A percentile compares a stretch with the other conserved stretches of the same genome.
These are phyloP conservation scores for Penicillium psychrosexuale DNA, from an alignment of 2,329 filamentous ascomycete species.

Conservation along the genomic window DNA sequence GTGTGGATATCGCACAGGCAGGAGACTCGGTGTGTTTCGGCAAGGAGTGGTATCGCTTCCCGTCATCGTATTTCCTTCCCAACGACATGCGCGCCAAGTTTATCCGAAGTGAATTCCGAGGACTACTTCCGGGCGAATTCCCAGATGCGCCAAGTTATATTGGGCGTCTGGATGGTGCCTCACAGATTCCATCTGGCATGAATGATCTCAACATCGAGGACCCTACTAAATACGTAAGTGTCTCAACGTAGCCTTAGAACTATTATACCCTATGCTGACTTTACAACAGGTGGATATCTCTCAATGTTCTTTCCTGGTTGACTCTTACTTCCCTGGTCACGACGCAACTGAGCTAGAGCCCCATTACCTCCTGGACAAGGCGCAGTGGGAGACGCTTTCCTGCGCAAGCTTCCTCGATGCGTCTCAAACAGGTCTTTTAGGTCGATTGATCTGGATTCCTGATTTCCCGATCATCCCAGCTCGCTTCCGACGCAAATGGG, in stretches of 20 bases:
- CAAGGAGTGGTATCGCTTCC: constrained; percentile 98
- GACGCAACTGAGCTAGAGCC: constrained; percentile 68
- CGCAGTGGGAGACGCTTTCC: constrained; percentile 73
- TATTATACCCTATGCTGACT: constrained; percentile 7
- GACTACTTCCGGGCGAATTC: constrained; percentile 87
- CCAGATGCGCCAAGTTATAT: constrained; percentile 67
- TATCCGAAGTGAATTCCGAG: constrained; percentile 82
- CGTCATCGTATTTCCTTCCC: constrained; percentile 87
- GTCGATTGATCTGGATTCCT: constrained; percentile 79
- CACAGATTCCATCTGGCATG: constrained; percentile 76
- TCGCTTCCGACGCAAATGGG: constrained; percentile 73
- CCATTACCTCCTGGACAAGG: constrained; percentile 68
- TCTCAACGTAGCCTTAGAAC: too few relatives aligned
- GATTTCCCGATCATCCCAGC: constrained; percentile 66
- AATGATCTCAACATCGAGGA: constrained; percentile 92
- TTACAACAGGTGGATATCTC: constrained; percentile 59
- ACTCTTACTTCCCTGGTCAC: constrained; percentile 70
- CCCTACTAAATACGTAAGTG: constrained; percentile 72
- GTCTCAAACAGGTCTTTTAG: constrained; percentile 67
- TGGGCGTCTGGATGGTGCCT: constrained; percentile 78
- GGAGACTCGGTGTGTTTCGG: constrained; percentile 80
- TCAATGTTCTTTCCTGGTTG: constrained; percentile 78
- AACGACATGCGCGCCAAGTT: constrained; percentile 82
- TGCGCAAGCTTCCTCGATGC: constrained; percentile 82
- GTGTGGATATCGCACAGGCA: constrained; percentile 51